These are phyloP conservation scores for Larix sibirica DNA, from an alignment of 83 land plant species.

Conservation along the genomic window DNA sequence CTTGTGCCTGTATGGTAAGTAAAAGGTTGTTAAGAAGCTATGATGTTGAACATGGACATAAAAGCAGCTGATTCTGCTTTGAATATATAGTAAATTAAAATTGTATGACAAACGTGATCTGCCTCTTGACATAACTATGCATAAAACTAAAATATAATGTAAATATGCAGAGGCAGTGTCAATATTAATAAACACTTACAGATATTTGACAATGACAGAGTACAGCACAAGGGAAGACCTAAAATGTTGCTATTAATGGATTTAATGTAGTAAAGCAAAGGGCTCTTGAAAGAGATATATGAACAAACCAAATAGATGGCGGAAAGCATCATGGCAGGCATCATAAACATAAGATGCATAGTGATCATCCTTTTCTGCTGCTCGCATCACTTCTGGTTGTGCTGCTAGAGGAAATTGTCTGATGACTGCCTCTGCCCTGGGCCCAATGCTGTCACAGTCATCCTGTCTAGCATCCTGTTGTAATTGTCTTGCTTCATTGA, in stretches of 20 bases:
- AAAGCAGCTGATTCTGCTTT: not conserved
- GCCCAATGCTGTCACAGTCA: not conserved
- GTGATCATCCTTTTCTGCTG: slow-evolving; percentile 99
- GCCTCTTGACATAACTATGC: not conserved
- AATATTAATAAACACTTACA: no score
- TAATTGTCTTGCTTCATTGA: not conserved
- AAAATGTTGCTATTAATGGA: no score
- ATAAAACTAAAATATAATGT: not conserved
- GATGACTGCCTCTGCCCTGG: slow-evolving; percentile 6
- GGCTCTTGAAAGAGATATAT: not conserved
- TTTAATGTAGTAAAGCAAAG: not conserved
- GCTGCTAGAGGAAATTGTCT: slow-evolving; percentile 71
- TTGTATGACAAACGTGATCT: not conserved
- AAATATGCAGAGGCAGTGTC: not conserved
- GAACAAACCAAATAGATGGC: slow-evolving; percentile 84
- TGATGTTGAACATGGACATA: not conserved
- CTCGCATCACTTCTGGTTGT: slow-evolving; percentile 96
- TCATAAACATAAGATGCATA: slow-evolving; percentile 84
- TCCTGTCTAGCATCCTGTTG: not conserved
- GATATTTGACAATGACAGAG: no score
- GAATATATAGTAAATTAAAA: not conserved
- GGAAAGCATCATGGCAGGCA: slow-evolving; percentile 95
- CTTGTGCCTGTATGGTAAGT: slow-evolving; percentile 54
- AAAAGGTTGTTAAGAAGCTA: not conserved
- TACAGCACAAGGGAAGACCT: no score